phyloP scores from a whole-genome alignment of 306 rosid genomes.

The Corylus americana region DNA sequence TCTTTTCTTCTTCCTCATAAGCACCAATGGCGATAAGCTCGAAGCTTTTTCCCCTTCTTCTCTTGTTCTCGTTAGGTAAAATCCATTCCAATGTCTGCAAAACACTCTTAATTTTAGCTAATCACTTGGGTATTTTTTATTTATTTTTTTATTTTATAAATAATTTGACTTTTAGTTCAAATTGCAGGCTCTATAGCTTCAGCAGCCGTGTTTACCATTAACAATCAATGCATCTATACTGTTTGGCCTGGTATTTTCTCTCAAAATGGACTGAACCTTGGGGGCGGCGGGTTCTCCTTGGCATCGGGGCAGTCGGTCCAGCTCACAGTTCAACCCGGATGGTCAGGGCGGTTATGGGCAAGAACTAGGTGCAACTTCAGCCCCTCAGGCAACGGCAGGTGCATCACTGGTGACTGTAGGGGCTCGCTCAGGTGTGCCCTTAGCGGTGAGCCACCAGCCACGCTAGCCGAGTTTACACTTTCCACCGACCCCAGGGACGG shows the following conservation, averaged over 20 bases:
- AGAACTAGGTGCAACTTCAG: slow-evolving; percentile 72
- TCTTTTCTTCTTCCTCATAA: neutral
- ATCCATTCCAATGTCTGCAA: no score
- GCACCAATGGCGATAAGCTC: slow-evolving; percentile 28
- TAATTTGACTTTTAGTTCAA: neutral
- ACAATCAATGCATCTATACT: slow-evolving; percentile 60
- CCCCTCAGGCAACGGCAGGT: slow-evolving; percentile 47
- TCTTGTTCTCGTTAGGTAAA: slow-evolving; percentile 43
- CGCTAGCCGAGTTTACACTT: slow-evolving; percentile 68
- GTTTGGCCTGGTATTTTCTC: slow-evolving; percentile 87
- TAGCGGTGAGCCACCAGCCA: slow-evolving; percentile 65
- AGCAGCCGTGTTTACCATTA: slow-evolving; percentile 53
- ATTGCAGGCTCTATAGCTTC: slow-evolving; percentile 42
- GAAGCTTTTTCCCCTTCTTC: slow-evolving; percentile 23
- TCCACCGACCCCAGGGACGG: slow-evolving; percentile 18
- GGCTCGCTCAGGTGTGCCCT: slow-evolving; percentile 56
- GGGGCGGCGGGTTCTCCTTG: slow-evolving; percentile 60
- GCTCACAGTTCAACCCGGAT: slow-evolving; percentile 60
- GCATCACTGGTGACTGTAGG: slow-evolving; percentile 62
- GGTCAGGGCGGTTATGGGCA: slow-evolving; percentile 97
- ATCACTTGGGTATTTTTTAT: no score
- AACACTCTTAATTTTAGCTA: no score
- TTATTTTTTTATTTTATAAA: no score
- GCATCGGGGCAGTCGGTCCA: slow-evolving; percentile 36
- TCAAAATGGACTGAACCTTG: slow-evolving; percentile 64